Conservation (phyloP, 768 basidiomycete genomes). For the Tephrocybe rancida region DNA sequence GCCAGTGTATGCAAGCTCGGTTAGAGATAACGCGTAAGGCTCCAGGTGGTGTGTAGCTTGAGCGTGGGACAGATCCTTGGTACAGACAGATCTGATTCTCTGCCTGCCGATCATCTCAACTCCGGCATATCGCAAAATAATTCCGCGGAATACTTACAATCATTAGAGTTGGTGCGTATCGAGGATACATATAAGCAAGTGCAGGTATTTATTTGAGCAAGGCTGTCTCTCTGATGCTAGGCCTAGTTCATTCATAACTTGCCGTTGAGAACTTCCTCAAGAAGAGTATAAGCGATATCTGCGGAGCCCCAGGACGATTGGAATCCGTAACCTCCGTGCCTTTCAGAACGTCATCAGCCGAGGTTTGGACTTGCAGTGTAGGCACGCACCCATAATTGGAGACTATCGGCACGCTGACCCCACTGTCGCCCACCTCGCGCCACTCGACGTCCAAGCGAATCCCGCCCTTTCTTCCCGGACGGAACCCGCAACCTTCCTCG, state of each 20-base stretch:
- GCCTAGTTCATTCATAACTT: slow-evolving; percentile 9
- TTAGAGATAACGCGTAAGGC: too few relatives aligned
- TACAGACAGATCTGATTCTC: too few relatives aligned
- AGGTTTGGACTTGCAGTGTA: not conserved
- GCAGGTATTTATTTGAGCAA: too few relatives aligned
- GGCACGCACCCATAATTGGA: slow-evolving; percentile 64
- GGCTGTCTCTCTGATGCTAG: too few relatives aligned
- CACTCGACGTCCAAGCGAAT: slow-evolving; percentile 58
- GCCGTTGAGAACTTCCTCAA: slow-evolving; percentile 36
- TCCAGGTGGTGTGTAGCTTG: too few relatives aligned
- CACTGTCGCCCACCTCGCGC: slow-evolving; percentile 28
- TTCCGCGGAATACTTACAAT: too few relatives aligned
- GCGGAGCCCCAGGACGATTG: slow-evolving; percentile 73
- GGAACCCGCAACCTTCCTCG: slow-evolving; percentile 60
- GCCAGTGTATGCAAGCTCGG: too few relatives aligned
- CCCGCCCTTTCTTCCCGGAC: slow-evolving; percentile 71
- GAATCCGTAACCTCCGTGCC: slow-evolving; percentile 68
- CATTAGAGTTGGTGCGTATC: not conserved
- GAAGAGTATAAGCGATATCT: slow-evolving; percentile 45
- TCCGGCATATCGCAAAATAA: too few relatives aligned
- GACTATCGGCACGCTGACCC: slow-evolving; percentile 46
- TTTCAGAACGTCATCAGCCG: slow-evolving; percentile 20
- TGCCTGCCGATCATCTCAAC: too few relatives aligned
- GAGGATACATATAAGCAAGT: too few relatives aligned
- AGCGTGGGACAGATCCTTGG: too few relatives aligned